Percentiles rank a stretch among this genome's conserved stretches.
phyloP scores from a whole-genome alignment of 2,329 filamentous ascomycete species.

The Colletotrichum nymphaeae region DNA sequence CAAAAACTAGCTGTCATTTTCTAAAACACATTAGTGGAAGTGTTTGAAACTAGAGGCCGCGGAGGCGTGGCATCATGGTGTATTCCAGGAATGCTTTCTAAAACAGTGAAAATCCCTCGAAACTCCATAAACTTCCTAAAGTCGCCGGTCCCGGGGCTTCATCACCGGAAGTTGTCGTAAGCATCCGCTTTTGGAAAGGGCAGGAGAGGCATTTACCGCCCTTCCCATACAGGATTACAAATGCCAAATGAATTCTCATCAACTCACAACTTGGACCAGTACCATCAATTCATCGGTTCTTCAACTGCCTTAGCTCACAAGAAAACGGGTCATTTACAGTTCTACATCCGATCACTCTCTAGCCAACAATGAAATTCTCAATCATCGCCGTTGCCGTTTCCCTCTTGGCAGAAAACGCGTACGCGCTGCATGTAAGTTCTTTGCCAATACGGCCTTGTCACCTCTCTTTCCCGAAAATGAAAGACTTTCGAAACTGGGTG shows the following conservation, averaged over 20 bases:
- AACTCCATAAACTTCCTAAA: neutral
- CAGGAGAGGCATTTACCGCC: too few relatives aligned
- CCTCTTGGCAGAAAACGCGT: neutral
- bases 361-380: neutral
- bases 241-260: accelerated
- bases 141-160: neutral
- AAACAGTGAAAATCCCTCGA: neutral
- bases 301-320: too few relatives aligned
- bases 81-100: neutral
- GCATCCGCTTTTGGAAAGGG: neutral
- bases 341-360: accelerated
- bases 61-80: neutral
- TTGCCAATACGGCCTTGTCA: neutral
- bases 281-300: too few relatives aligned
- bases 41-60: neutral
- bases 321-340: too few relatives aligned
- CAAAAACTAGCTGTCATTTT: neutral
- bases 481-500: neutral
- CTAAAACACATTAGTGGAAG: accelerated
- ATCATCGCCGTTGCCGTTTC: neutral
- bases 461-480: too few relatives aligned
- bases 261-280: too few relatives aligned
- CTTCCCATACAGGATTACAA: too few relatives aligned
- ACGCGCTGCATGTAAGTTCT: neutral
- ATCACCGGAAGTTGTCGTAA: neutral